Conservation (phyloP, 1,139 yeast species). For the Yamadazyma diddensiae region DNA sequence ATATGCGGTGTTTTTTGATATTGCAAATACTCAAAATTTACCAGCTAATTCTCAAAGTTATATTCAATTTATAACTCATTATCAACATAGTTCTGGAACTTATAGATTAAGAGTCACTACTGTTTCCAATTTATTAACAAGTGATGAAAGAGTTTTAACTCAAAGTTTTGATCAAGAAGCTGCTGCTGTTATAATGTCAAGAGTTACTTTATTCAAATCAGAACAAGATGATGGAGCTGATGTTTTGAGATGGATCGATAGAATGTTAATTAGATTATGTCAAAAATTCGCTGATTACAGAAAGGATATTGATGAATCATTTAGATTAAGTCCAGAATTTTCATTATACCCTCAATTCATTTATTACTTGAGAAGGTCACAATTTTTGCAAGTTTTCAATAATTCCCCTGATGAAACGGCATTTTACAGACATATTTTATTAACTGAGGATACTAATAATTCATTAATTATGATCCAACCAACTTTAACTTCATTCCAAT, state of each 20-base stretch:
- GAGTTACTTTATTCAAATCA: conserved; percentile 87
- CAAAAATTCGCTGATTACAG: conserved; percentile 52
- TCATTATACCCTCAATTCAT: conserved; percentile 85
- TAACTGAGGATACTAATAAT: conserved; percentile 88
- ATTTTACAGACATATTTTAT: conserved; percentile 87
- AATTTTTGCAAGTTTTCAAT: conserved; percentile 92
- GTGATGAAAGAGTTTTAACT: conserved; percentile 48
- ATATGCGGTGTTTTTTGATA: conserved; percentile 85
- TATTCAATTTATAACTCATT: conserved; percentile 71
- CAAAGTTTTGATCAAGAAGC: conserved; percentile 97
- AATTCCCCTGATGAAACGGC: conserved; percentile 99
- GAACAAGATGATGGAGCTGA: conserved; percentile 64
- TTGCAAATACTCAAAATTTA: conserved; percentile 47
- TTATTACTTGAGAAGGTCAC: conserved; percentile 94
- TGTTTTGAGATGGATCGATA: conserved; percentile 51
- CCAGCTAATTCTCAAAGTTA: conserved; percentile 53
- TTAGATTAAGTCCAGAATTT: conserved; percentile 47
- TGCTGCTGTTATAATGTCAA: conserved; percentile 93
- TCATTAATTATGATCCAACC: conserved; percentile 98
- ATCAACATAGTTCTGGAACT: conserved; percentile 78
- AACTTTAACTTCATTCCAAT: conserved; percentile 81
- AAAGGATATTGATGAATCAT: conserved; percentile 46
- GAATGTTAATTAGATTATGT: conserved; percentile 50
- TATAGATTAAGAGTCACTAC: conserved; percentile 92
- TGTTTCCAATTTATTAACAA: conserved; percentile 60